Evolutionary conservation across 441 rosid genomes (phyloP).

Genomic region (Rhodomyrtus psidioides): DNA sequence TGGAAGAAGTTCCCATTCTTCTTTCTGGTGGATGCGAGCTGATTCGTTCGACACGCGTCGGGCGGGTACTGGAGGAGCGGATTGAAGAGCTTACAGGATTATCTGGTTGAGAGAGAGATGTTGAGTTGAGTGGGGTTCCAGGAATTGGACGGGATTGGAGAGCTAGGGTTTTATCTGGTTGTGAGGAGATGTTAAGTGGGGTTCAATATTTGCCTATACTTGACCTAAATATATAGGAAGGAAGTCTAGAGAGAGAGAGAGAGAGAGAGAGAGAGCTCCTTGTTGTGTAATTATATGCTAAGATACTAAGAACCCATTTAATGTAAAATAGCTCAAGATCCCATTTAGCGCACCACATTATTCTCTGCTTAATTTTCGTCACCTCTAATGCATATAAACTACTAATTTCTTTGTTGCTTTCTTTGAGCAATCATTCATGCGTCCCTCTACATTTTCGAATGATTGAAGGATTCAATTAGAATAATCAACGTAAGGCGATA

Average conservation of each 20-base stretch:
- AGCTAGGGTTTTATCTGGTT: constrained; percentile 21
- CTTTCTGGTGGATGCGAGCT: neutral
- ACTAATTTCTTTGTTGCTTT: neutral
- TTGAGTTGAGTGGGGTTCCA: neutral
- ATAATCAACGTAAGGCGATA: neutral
- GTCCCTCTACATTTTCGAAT: neutral
- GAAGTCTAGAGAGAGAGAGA: neutral
- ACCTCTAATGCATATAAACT: neutral
- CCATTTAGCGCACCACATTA: neutral
- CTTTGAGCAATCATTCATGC: neutral
- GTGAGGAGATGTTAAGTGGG: neutral
- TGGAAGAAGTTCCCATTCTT: neutral
- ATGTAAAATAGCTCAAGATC: neutral
- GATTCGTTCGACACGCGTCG: constrained; percentile 6
- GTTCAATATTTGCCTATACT: neutral
- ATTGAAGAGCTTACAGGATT: constrained; percentile 16
- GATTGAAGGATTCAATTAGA: neutral
- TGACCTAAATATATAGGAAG: neutral
- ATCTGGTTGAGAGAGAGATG: neutral
- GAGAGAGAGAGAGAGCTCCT: constrained; percentile 6
- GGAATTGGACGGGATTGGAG: neutral
- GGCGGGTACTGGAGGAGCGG: constrained; percentile 1
- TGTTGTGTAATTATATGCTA: neutral
- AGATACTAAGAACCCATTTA: neutral
- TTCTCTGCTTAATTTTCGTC: neutral